Evolutionary conservation across 352 stramenopile species (phyloP), one percentile per base, ranked within the genome.

Genomic region (Phytophthora macrochlamydospora): DNA sequence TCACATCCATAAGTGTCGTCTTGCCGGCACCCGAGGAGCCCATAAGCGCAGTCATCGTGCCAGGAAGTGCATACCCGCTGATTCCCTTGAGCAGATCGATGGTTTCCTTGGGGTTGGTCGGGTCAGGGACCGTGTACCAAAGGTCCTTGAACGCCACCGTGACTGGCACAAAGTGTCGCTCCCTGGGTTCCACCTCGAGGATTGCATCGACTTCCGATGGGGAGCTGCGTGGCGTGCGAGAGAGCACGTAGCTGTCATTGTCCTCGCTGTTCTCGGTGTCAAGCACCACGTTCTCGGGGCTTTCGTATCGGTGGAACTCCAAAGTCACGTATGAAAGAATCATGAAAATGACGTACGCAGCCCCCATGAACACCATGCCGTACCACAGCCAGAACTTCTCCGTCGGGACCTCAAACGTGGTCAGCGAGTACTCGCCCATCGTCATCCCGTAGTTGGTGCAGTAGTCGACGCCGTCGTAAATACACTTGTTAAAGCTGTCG

Each of bases 1-100:
- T 69, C 33, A 78, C 31, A 18, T 76, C 45, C 14, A 63, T 52
- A 1, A 77, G 53, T 18, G 78, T 76, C 8, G 35, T 40, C 35
- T 40, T 40, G 35, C 35, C 35, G 9, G 35, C 35, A 40, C 35
- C 35, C 35, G 35, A 40, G 6, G 35, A 40, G 35, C 35, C 35
- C 35, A 40, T 40, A 11, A 40, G 35, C 35, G 35, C 35, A 6
- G 35, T 40, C 6, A 40, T 40, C 6, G 35, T 40, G 35, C 35
- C 35, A 11, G 35, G 35, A 6, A 40, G 35, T 11, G 35, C 35
- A 11, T 40, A 40, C 9, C 35, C 35, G 35, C 35, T 40, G 35
- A 40, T 40, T 1, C 35, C 35, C 35, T 40, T 40, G 35, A 40
- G 35, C 35, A 40, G 35, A 11, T 40, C 35, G 35, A 71, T 12